These are phyloP conservation scores for Evernia prunastri DNA, from an alignment of 495 filamentous ascomycete genomes.

Conservation along the genomic window DNA sequence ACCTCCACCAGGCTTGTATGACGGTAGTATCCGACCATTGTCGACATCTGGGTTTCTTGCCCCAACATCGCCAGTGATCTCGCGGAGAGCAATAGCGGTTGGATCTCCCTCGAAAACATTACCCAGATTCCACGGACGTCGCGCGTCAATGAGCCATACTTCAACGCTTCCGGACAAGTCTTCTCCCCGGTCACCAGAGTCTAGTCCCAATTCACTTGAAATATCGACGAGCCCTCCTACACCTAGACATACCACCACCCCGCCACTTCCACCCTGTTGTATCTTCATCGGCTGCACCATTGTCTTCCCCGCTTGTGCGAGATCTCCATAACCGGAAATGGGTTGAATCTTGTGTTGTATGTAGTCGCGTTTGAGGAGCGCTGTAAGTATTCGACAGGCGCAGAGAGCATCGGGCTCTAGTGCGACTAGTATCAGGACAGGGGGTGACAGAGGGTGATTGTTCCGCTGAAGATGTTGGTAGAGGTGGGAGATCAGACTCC, in stretches of 20 bases:
- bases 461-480: conserved; percentile 79
- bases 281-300: conserved; percentile 77
- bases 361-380: conserved; percentile 89
- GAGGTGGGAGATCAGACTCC: conserved; percentile 77
- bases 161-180: conserved; percentile 70
- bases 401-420: conserved; percentile 94
- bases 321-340: conserved; percentile 84
- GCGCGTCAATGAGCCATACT: conserved; percentile 88
- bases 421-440: conserved; percentile 86
- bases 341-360: conserved; percentile 98
- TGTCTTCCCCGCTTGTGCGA: conserved; percentile 67
- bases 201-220: conserved; percentile 62
- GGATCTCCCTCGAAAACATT: conserved; percentile 82
- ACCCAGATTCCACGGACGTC: conserved; percentile 87
- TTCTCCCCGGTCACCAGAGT: conserved; percentile 42
- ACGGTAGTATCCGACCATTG: conserved; percentile 60
- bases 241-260: conserved; percentile 85
- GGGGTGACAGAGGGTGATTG: conserved; percentile 75
- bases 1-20: conserved; percentile 68
- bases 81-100: conserved; percentile 42
- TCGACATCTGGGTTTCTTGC: conserved; percentile 46
- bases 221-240: conserved; percentile 88
- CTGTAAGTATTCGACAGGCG: conserved; percentile 87
- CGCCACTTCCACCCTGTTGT: conserved; percentile 70
- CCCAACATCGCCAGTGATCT: conserved; percentile 45